Evolutionary conservation across 106 monocot species (phyloP).

Genomic region (Iris macrosiphon): DNA sequence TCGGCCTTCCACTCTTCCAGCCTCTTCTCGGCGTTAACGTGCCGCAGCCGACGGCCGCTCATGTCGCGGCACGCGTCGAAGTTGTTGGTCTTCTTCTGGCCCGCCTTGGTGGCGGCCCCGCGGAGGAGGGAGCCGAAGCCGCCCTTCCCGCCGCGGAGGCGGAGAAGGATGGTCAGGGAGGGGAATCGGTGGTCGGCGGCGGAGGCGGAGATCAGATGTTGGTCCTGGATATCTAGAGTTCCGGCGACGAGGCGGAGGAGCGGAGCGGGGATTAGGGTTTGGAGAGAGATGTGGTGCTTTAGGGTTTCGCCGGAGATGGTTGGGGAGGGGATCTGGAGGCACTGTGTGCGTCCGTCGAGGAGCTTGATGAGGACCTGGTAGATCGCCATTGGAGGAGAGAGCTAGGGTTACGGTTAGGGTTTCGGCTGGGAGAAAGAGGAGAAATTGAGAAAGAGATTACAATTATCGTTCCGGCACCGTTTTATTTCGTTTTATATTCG

Average conservation of each 20-base stretch:
- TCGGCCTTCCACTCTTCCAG: conserved; percentile 93
- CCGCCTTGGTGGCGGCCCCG: conserved; percentile 93
- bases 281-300: conserved; percentile 15
- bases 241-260: conserved; percentile 64
- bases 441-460: no score
- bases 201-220: conserved; percentile 38
- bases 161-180: conserved; percentile 61
- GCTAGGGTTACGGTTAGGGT: conserved; percentile 1
- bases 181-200: conserved; percentile 38
- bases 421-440: no score
- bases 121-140: conserved; percentile 95
- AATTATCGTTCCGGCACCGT: no score
- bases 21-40: conserved; percentile 93
- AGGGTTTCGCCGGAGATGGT: conserved; percentile 51
- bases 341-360: conserved; percentile 63
- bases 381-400: conserved; percentile 42
- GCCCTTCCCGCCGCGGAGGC: conserved; percentile 90
- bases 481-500: no score
- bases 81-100: conserved; percentile 99
- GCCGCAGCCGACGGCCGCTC: conserved; percentile 86
- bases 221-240: conserved; percentile 27
- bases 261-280: conserved; percentile 33
- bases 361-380: conserved; percentile 70
- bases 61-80: conserved; percentile 99
- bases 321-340: conserved; percentile 63